phyloP scores from a whole-genome alignment of 2,329 filamentous ascomycete genomes.

The Aspergillus unguis region DNA sequence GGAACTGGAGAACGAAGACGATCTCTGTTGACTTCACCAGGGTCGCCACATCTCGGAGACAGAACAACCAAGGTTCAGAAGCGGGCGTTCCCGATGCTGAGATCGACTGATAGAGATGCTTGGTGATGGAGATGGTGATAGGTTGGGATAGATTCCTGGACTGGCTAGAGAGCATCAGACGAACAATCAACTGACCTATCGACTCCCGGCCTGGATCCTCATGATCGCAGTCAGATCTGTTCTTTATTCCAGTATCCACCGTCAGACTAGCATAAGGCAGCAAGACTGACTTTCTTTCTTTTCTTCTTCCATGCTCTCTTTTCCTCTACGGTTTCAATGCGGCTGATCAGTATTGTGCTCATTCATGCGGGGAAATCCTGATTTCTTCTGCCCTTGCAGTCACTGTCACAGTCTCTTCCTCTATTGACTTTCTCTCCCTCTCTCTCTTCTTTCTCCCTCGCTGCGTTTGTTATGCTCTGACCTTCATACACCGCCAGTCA shows the following conservation, averaged over 20 bases:
- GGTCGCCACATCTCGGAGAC: neutral
- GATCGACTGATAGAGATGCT: neutral
- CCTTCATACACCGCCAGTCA: slow-evolving; percentile 18
- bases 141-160: neutral
- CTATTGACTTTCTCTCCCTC: neutral
- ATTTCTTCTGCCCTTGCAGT: slow-evolving; percentile 14
- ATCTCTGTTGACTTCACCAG: neutral
- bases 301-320: neutral
- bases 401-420: neutral
- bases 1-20: neutral
- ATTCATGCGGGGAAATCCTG: slow-evolving; percentile 2
- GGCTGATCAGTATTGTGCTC: neutral
- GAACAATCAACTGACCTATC: neutral
- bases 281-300: neutral
- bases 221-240: neutral
- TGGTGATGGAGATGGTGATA: neutral
- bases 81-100: slow-evolving; percentile 4
- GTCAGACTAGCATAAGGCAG: slow-evolving; percentile 8
- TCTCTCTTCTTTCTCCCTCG: slow-evolving; percentile 8
- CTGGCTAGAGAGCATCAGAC: neutral
- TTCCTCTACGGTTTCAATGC: neutral
- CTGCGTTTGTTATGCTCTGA: slow-evolving; percentile 15
- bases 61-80: neutral
- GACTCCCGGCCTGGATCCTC: neutral
- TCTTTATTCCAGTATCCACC: no score